Conservation (phyloP, 2,329 filamentous ascomycete species). For the Dactylellina drechsleri region DNA sequence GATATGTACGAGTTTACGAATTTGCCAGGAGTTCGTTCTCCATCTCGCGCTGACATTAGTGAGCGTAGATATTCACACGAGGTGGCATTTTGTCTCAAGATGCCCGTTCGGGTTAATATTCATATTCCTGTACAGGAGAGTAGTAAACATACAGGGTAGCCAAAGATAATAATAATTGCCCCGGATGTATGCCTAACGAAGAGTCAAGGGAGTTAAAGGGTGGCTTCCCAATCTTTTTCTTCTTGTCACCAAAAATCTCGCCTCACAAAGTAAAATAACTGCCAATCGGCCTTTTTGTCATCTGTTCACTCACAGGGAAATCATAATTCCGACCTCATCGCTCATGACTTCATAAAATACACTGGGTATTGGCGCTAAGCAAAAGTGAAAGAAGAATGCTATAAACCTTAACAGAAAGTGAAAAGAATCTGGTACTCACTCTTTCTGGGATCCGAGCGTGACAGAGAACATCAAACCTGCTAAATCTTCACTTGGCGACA, state of each 20-base stretch:
- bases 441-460: not conserved
- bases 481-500: constrained; percentile 19
- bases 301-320: constrained; percentile 36
- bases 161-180: not conserved
- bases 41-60: no score
- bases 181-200: constrained; percentile 38
- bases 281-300: constrained; percentile 26
- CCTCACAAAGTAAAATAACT: constrained; percentile 16
- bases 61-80: no score
- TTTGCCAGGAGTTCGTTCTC: not conserved
- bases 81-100: not conserved
- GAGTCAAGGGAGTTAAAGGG: not conserved
- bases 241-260: constrained; percentile 1
- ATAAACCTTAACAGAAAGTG: constrained; percentile 34
- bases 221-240: no score
- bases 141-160: constrained; percentile 46
- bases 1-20: not conserved
- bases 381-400: constrained; percentile 43
- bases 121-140: constrained; percentile 34
- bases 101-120: constrained; percentile 15
- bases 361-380: constrained; percentile 55
- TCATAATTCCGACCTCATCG: constrained; percentile 53
- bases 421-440: constrained; percentile 24
- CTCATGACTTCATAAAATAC: constrained; percentile 55
- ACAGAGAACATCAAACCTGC: no score